phyloP scores from a whole-genome alignment of 2,329 filamentous ascomycete genomes.

The Alternaria sp. region DNA sequence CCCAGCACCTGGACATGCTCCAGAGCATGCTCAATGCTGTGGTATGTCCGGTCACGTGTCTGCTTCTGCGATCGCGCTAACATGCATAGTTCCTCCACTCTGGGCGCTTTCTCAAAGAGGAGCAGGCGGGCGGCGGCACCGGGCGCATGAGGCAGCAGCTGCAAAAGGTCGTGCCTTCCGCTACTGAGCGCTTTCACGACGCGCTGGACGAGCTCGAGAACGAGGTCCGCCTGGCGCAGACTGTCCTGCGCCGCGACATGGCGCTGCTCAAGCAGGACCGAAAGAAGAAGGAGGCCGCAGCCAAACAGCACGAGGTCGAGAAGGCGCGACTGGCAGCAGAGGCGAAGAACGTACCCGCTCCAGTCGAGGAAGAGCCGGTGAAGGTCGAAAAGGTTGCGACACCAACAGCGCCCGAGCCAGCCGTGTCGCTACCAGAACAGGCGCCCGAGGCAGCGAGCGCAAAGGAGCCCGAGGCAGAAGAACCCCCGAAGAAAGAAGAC shows the following conservation, averaged over 20 bases:
- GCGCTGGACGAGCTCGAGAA: conserved; percentile 60
- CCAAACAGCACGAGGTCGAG: conserved; percentile 39
- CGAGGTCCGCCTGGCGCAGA: conserved; percentile 48
- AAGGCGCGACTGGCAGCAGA: conserved; percentile 39
- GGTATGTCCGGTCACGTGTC: conserved; percentile 39
- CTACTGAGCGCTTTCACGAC: conserved; percentile 54
- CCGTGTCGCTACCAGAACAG: conserved; percentile 2
- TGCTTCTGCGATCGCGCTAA: conserved; percentile 5
- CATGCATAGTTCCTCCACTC: conserved; percentile 50
- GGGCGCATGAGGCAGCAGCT: conserved; percentile 39
- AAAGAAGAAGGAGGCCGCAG: conserved; percentile 44
- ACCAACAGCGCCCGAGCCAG: conserved; percentile 16
- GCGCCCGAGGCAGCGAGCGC: conserved; percentile 11
- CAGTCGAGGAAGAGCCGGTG: conserved; percentile 12
- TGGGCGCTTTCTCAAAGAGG: conserved; percentile 54
- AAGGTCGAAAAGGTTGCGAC: conserved; percentile 22
- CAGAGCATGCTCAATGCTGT: conserved; percentile 57
- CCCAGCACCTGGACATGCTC: conserved; percentile 50
- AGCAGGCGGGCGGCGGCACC: conserved; percentile 37
- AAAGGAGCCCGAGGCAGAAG: conserved; percentile 15
- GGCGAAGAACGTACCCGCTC: conserved; percentile 20
- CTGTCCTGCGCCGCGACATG: conserved; percentile 45
- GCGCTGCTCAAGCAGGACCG: conserved; percentile 45
- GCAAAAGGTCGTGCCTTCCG: conserved; percentile 50
- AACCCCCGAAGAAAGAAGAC: conserved; percentile 19